phyloP scores from a whole-genome alignment of 2,329 filamentous ascomycete genomes.

The Metarhizium humberi region DNA sequence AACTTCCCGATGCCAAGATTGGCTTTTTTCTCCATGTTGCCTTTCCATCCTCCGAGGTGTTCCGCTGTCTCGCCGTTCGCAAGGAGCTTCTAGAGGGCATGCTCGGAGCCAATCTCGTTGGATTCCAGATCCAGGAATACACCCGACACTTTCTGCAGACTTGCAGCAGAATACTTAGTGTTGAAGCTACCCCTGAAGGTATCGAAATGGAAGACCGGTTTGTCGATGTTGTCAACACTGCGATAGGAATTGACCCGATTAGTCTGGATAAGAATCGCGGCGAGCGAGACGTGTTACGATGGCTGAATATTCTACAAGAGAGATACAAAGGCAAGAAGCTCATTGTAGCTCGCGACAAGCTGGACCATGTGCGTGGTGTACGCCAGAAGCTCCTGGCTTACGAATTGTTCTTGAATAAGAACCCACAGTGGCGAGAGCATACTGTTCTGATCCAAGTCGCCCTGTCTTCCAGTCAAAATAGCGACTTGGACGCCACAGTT shows the following conservation, averaged over 20 bases:
- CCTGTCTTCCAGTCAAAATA: slow-evolving; percentile 79
- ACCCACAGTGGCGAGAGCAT: slow-evolving; percentile 80
- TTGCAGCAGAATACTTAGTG: slow-evolving; percentile 81
- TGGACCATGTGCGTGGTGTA: slow-evolving; percentile 86
- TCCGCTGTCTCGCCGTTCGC: slow-evolving; percentile 80
- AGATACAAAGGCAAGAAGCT: slow-evolving; percentile 82
- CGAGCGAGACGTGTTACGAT: slow-evolving; percentile 63
- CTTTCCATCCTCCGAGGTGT: slow-evolving; percentile 93
- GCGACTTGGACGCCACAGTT: slow-evolving; percentile 77
- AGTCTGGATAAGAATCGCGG: slow-evolving; percentile 63
- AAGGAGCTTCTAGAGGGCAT: slow-evolving; percentile 86
- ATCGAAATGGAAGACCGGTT: slow-evolving; percentile 89
- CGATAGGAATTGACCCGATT: slow-evolving; percentile 85
- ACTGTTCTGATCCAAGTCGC: slow-evolving; percentile 92
- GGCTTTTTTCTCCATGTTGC: slow-evolving; percentile 94
- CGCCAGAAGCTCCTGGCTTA: slow-evolving; percentile 88
- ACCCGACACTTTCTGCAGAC: slow-evolving; percentile 91
- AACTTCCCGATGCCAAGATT: slow-evolving; percentile 86
- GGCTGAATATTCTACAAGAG: slow-evolving; percentile 72
- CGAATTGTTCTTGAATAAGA: slow-evolving; percentile 88
- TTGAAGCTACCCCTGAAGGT: slow-evolving; percentile 81
- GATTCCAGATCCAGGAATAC: slow-evolving; percentile 91
- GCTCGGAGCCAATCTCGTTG: slow-evolving; percentile 83
- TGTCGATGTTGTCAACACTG: slow-evolving; percentile 74
- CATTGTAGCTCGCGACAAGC: slow-evolving; percentile 88